Base-by-base conservation (phyloP, 306 rosid genomes). In the Sicyos edulis region DNA sequence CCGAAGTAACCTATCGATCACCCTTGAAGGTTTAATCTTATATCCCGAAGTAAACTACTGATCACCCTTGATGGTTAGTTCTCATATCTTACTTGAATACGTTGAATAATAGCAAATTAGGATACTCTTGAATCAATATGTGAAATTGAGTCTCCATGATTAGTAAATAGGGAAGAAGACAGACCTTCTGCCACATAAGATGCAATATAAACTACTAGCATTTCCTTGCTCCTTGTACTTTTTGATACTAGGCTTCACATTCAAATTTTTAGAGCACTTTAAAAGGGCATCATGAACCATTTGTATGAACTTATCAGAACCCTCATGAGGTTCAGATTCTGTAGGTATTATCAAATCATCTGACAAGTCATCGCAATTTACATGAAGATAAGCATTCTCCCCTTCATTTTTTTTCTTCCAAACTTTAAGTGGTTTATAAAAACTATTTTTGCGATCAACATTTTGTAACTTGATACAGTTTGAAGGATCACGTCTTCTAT, bases 121-220 rank as follows among this genome's bases (percentile, higher is more conserved):
- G 45, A 69, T 71, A 80, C 67, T 77, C 83, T 83, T 62, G 75
- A 81, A 78, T 76, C 83, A 86, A 12, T 77, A 74, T 22, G 78
- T 73, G 77, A 76, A 77, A 77, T 70, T 80, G 73, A 68, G 65
- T 77, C 84, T 82, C 90, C 83, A 80, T 54, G 53, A 74, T 59
- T 77, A 70, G 66, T 73, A 84, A 82, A 83, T 37, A 80, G 81
- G 78, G 77, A 83, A 86, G 86, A 84, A 85, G 84, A 88, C 96
- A 82, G 80, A 92, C 96, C 98, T 92, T 88, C 77, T 81, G 86
- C 98, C 92, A 76, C 98, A 92, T 53, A 84, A 90, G 76, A 90
- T 80, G 91, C 98, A 92, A 87, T 81, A 92, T 86, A 92, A 88
- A 86, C 88, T 82, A 74, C 96, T 91, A 72, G 89, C 88, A 74